Evolutionary conservation across 805 yeast species (phyloP).

Genomic region (Monosporozyma siamensis): DNA sequence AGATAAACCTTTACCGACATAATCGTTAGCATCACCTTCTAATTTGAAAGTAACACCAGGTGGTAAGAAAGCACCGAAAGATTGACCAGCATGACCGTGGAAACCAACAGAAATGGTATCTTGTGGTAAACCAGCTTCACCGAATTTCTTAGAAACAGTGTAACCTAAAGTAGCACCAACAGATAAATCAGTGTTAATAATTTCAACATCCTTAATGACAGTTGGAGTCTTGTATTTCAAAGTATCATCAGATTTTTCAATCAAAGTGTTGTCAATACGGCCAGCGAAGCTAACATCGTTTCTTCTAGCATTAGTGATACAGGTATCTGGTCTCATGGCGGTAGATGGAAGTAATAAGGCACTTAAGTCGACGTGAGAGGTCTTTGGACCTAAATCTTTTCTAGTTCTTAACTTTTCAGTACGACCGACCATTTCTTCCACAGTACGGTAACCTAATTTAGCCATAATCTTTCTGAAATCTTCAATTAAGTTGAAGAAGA

Average conservation of each 20-base stretch:
- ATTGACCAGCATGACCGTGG: constrained; percentile 93
- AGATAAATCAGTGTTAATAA: constrained; percentile 93
- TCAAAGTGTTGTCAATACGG: constrained; percentile 88
- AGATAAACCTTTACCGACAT: constrained; percentile 93
- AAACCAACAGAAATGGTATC: constrained; percentile 92
- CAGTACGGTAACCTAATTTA: constrained; percentile 84
- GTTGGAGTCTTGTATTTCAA: constrained; percentile 94
- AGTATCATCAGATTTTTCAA: constrained; percentile 94
- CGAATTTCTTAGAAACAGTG: constrained; percentile 86
- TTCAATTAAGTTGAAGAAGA: constrained; percentile 88
- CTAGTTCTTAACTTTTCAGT: constrained; percentile 83
- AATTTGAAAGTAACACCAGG: constrained; percentile 91
- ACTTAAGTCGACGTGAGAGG: constrained; percentile 80
- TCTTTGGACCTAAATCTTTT: constrained; percentile 83
- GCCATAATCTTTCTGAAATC: constrained; percentile 94
- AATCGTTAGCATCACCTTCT: constrained; percentile 97
- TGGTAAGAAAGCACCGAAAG: constrained; percentile 95
- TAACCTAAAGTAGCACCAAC: constrained; percentile 92
- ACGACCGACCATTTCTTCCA: constrained; percentile 97
- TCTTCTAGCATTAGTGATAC: constrained; percentile 76
- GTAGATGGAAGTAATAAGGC: constrained; percentile 97
- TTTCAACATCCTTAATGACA: constrained; percentile 77
- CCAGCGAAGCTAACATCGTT: constrained; percentile 88
- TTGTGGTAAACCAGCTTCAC: constrained; percentile 88
- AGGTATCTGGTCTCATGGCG: constrained; percentile 85